A percentile compares a stretch with the other conserved stretches of the same genome.
These are phyloP conservation scores for Magnusiomyces magnusii DNA, from an alignment of 1,139 yeast genomes.

Conservation along the genomic window DNA sequence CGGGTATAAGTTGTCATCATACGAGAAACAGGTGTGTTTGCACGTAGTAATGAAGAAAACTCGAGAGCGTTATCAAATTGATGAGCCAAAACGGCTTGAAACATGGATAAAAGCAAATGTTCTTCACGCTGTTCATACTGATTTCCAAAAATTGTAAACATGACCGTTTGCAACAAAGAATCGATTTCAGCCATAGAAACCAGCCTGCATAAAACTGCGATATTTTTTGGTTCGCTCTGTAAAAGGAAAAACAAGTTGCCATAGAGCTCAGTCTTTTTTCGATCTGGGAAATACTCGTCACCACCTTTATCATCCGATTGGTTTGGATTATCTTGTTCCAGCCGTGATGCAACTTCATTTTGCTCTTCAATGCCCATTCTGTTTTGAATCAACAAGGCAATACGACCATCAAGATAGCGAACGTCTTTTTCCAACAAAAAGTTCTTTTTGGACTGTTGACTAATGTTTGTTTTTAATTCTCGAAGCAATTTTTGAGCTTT, in stretches of 20 bases:
- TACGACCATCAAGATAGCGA: conserved; percentile 36
- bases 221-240: conserved; percentile 37
- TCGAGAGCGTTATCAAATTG: conserved; percentile 37
- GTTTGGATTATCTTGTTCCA: conserved; percentile 21
- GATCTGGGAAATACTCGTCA: conserved; percentile 24
- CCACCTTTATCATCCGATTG: neutral
- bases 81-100: conserved; percentile 36
- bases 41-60: conserved; percentile 35
- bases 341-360: conserved; percentile 33
- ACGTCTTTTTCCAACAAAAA: conserved; percentile 38
- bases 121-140: conserved; percentile 40
- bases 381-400: conserved; percentile 37
- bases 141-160: conserved; percentile 40
- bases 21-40: conserved; percentile 39
- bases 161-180: conserved; percentile 37
- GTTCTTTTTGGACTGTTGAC: conserved; percentile 36
- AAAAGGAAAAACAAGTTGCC: conserved; percentile 36
- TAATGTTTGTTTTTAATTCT: conserved; percentile 33
- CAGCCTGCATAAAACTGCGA: conserved; percentile 34
- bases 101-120: conserved; percentile 36
- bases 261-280: conserved; percentile 31
- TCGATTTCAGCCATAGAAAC: conserved; percentile 38
- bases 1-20: conserved; percentile 41
- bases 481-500: conserved; percentile 33
- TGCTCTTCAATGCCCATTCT: conserved; percentile 37